Base-by-base conservation (phyloP, 2,329 filamentous ascomycete genomes). In the Calonectria pteridis region DNA sequence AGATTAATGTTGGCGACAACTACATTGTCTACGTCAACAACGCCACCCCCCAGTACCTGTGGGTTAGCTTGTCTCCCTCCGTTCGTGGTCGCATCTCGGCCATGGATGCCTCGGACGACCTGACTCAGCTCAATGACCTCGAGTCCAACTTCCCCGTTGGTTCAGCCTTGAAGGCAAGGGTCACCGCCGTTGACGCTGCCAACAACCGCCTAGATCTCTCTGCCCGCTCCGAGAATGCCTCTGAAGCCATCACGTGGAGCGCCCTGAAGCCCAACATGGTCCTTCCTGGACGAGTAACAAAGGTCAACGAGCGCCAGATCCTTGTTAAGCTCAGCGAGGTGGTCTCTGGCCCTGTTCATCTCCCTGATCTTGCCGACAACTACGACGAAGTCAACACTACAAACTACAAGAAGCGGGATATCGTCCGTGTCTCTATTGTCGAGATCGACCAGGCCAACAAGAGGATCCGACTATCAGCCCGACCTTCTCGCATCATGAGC, bases 21-120 rank as follows among this genome's bases (percentile, higher is more conserved):
- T 92, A 94, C 84, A 84, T 97, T 65, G 96, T 94, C 1, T 98
- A 96, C 81, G 91, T 99, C 82, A 99, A 98, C 88, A 98, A 98
- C 81, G 89, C 96, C 74, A 91, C 91, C 28, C 90, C 94, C 33
- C 92, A 94, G 76, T 94, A 91, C 81, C 88, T 98, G 28, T 98
- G 97, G 96, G 93, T 97, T 58, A 98, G 95, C 81, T 86, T 99
- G 28, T 95, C 96, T 2, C 95, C 97, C 9, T 95, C 93, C 67
- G 92, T 99, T 20, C 93, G 96, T 73, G 97, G 97, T 70, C 92
- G 95, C 65, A 91, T 99, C 70, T 92, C 92, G 68, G 90, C 94
- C 75, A 92, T 97, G 83, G 96, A 98, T 81, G 91, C 97, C 11
- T 95, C 95, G 0, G 94, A 98, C 79, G 95, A 98, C 83, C 86